These are phyloP conservation scores for Artomyces pyxidatus DNA, from an alignment of 768 basidiomycete species.

Conservation along the genomic window DNA sequence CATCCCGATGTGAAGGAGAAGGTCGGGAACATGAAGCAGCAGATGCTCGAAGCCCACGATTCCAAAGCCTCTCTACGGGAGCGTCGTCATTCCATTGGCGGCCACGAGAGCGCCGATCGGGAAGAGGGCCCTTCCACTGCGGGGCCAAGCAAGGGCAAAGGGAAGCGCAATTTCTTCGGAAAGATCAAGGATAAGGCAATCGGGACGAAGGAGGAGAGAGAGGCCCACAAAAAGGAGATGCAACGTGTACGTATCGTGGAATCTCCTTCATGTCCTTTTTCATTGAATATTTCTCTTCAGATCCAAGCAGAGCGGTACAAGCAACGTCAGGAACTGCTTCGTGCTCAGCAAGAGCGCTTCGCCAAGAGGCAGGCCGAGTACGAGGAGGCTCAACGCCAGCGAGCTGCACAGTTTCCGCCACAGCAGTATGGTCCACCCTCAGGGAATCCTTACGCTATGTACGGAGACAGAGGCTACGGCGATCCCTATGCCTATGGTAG, in stretches of 20 bases:
- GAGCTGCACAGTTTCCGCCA: not conserved
- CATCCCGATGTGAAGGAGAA: conserved; percentile 42
- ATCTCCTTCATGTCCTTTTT: not conserved
- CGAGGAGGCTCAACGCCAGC: conserved; percentile 1
- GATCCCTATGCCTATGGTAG: not conserved
- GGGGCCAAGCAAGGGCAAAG: conserved; percentile 9
- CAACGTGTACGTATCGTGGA: conserved; percentile 19
- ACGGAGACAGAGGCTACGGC: conserved; percentile 1
- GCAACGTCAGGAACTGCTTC: not conserved
- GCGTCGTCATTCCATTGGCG: conserved; percentile 16
- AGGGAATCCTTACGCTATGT: conserved; percentile 13
- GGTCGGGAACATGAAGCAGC: conserved; percentile 14
- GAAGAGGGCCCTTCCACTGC: not conserved
- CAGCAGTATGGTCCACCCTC: conserved; percentile 20
- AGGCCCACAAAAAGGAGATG: conserved; percentile 30
- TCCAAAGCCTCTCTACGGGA: not conserved
- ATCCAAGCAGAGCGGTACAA: conserved; percentile 5
- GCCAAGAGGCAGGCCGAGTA: conserved; percentile 9
- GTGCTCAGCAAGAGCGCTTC: not conserved
- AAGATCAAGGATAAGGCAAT: conserved; percentile 57
- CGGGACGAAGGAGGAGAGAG: conserved; percentile 58
- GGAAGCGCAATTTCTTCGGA: conserved; percentile 47
- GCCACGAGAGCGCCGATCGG: conserved; percentile 4
- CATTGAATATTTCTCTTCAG: not conserved
- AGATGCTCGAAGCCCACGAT: not conserved